Percentiles rank a stretch among this genome's conserved stretches.
Evolutionary conservation across 495 filamentous ascomycete genomes (phyloP).

Genomic region (Annulohypoxylon stygium): DNA sequence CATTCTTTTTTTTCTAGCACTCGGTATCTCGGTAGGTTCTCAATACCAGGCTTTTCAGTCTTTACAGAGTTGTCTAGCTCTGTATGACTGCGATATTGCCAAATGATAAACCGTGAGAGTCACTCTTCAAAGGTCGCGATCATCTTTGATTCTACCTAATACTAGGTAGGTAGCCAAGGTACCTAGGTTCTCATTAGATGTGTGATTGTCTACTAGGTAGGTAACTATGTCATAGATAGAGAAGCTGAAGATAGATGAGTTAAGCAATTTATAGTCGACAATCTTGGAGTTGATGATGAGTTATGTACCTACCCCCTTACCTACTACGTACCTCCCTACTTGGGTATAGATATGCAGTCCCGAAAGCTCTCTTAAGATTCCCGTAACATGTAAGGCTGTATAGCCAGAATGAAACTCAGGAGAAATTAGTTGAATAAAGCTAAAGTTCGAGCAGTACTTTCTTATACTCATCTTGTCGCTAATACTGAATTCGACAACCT

Average conservation of each 20-base stretch:
- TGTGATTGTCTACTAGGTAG: not conserved
- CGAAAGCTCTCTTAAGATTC: too few species aligned
- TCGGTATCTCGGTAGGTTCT: conserved; percentile 63
- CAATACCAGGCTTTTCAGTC: conserved; percentile 62
- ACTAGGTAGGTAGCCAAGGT: too few species aligned
- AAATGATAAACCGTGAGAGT: conserved; percentile 71
- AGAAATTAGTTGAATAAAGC: too few species aligned
- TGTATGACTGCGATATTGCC: conserved; percentile 69
- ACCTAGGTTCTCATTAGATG: not conserved
- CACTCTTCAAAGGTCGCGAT: conserved; percentile 30
- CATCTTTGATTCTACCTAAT: not conserved
- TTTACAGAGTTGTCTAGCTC: conserved; percentile 73
- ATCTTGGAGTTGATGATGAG: too few species aligned
- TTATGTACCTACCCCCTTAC: too few species aligned
- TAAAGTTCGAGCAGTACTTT: too few species aligned
- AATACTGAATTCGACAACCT: too few species aligned
- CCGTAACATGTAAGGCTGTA: too few species aligned
- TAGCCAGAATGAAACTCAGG: too few species aligned
- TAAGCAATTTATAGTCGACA: not conserved
- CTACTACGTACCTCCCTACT: too few species aligned
- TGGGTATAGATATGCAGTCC: too few species aligned
- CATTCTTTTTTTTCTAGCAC: conserved; percentile 44
- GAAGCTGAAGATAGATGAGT: not conserved
- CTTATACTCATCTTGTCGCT: too few species aligned
- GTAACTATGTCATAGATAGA: not conserved